phyloP scores from a whole-genome alignment of 768 basidiomycete genomes.

The Kwoniella dejecticola region DNA sequence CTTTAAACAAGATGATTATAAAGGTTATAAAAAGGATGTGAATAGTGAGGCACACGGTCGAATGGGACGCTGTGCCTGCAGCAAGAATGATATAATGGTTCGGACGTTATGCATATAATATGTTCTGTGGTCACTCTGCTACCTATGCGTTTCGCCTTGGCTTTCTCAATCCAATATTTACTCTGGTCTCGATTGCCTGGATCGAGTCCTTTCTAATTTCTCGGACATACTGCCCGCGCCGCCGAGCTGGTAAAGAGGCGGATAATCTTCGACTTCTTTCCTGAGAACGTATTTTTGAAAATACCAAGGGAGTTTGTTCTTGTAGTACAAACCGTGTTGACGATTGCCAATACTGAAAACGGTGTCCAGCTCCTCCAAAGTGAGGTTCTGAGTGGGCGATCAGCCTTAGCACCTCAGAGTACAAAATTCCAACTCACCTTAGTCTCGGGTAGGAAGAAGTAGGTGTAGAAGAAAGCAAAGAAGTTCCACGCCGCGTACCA shows the following conservation, averaged over 20 bases:
- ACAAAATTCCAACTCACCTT: conserved; percentile 7
- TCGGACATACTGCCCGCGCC: conserved; percentile 1
- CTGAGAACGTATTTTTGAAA: conserved; percentile 39
- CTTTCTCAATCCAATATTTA: too few species aligned
- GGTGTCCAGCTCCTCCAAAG: conserved; percentile 50
- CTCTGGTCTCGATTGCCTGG: too few species aligned
- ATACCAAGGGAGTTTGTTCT: conserved; percentile 36
- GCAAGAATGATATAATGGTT: too few species aligned
- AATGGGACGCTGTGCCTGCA: too few species aligned
- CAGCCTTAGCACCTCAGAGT: background rate
- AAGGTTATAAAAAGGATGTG: too few species aligned
- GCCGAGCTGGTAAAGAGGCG: conserved; percentile 10
- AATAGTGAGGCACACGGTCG: too few species aligned
- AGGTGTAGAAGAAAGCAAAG: conserved; percentile 42
- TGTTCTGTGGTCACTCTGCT: too few species aligned
- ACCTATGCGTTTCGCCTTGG: too few species aligned
- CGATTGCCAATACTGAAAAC: conserved; percentile 43
- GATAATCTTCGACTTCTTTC: conserved; percentile 8
- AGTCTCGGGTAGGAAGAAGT: conserved; percentile 46
- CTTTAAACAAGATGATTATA: too few species aligned
- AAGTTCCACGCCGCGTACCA: conserved; percentile 61
- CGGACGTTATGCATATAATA: too few species aligned
- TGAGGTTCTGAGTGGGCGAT: conserved; percentile 10
- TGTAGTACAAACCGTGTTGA: conserved; percentile 39
- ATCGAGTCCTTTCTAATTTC: conserved; percentile 3